Percentiles rank a stretch among this genome's conserved stretches.
Conservation (phyloP, 306 rosid species). For the Gleditsia sinensis region DNA sequence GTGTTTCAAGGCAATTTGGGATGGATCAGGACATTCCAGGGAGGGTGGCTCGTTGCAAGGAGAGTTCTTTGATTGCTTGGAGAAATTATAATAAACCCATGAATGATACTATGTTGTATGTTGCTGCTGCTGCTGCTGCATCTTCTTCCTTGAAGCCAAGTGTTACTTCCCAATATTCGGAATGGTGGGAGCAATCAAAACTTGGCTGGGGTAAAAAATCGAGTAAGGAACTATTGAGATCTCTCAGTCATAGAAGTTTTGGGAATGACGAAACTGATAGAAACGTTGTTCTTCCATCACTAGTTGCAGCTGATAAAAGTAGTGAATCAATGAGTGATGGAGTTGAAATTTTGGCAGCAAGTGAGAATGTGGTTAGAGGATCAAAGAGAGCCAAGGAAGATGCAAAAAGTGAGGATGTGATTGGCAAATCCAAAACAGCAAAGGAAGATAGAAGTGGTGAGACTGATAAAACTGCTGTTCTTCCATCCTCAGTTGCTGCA, state of each 20-base stretch:
- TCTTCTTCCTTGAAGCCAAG: constrained; percentile 24
- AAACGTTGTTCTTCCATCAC: background rate
- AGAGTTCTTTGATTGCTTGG: constrained; percentile 21
- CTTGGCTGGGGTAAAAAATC: background rate
- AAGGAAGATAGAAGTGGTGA: background rate
- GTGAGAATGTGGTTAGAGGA: background rate
- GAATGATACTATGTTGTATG: background rate
- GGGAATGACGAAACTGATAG: background rate
- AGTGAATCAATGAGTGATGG: background rate
- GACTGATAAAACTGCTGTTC: too few relatives aligned
- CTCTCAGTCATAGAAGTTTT: background rate
- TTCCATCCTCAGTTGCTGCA: background rate
- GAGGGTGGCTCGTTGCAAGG: background rate
- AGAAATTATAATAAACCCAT: constrained; percentile 19
- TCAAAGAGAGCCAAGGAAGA: background rate
- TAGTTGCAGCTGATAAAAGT: background rate
- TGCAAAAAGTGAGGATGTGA: background rate
- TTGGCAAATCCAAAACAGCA: too few relatives aligned
- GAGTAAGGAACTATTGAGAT: background rate
- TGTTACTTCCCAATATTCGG: constrained; percentile 25
- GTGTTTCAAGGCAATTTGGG: constrained; percentile 74
- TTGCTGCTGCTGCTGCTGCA: constrained; percentile 12
- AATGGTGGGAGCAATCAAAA: constrained; percentile 23
- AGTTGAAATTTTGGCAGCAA: background rate
- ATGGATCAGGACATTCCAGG: constrained; percentile 64